phyloP scores from a whole-genome alignment of 2,329 filamentous ascomycete genomes.

The Sarocladium brachiariae region DNA sequence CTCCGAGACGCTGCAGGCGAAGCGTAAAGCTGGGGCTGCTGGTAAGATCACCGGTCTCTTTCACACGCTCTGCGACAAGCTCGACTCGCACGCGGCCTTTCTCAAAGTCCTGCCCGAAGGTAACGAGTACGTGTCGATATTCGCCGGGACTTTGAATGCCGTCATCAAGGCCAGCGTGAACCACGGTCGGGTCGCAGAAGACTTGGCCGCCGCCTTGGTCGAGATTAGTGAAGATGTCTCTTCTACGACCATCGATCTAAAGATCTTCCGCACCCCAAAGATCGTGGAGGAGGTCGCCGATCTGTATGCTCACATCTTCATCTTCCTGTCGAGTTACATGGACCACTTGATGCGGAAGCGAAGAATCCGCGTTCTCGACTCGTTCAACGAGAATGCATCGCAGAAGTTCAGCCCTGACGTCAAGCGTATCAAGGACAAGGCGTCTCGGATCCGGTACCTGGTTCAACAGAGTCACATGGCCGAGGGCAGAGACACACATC shows the following conservation, averaged over 20 bases:
- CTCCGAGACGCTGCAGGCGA: constrained; percentile 8
- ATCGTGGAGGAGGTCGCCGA: constrained; percentile 14
- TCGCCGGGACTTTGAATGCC: constrained; percentile 20
- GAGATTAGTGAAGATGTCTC: constrained; percentile 16
- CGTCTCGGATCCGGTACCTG: constrained; percentile 9
- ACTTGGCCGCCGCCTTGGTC: constrained; percentile 14
- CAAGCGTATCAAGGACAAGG: constrained; percentile 12
- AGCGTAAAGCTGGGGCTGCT: constrained; percentile 7
- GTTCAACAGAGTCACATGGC: constrained; percentile 12
- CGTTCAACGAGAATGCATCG: constrained; percentile 15
- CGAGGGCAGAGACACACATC: constrained; percentile 12
- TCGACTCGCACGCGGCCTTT: constrained; percentile 19
- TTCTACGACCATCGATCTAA: constrained; percentile 9
- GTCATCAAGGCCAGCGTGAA: constrained; percentile 22
- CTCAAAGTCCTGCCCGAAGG: constrained; percentile 21
- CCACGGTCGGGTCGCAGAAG: constrained; percentile 16
- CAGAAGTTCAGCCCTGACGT: constrained; percentile 13
- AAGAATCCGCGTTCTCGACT: constrained; percentile 13
- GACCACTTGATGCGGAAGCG: constrained; percentile 17
- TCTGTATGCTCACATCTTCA: constrained; percentile 20
- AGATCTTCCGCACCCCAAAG: constrained; percentile 13
- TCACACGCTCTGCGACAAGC: constrained; percentile 19
- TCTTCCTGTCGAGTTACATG: constrained; percentile 17
- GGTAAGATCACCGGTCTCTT: constrained; percentile 15
- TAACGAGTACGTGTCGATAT: constrained; percentile 23